Percentiles rank a stretch among this genome's conserved stretches.
phyloP scores from a whole-genome alignment of 495 filamentous ascomycete species.

The Xylaria cubensis region DNA sequence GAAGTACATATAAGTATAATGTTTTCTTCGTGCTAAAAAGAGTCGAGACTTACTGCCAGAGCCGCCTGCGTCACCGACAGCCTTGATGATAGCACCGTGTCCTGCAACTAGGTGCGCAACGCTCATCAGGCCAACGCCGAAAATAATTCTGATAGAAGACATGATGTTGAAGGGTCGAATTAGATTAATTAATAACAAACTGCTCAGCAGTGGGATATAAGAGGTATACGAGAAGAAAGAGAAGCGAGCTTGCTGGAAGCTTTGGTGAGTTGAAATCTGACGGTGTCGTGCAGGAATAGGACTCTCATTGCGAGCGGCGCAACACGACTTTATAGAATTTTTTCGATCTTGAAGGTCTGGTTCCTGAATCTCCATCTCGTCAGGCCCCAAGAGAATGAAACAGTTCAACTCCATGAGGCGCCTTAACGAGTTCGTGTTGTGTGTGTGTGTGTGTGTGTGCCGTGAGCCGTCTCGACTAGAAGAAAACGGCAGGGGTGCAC shows the following conservation, averaged over 20 bases:
- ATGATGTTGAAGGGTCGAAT: slow-evolving; percentile 32
- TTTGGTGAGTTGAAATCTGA: slow-evolving; percentile 22
- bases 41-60: slow-evolving; percentile 43
- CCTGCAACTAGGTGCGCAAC: slow-evolving; percentile 48
- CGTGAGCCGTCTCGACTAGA: background rate
- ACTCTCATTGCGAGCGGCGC: slow-evolving; percentile 24
- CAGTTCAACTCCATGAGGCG: background rate
- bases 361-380: background rate
- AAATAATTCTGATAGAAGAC: slow-evolving; percentile 41
- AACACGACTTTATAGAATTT: slow-evolving; percentile 34
- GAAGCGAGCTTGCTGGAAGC: slow-evolving; percentile 30
- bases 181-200: slow-evolving; percentile 28
- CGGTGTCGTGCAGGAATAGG: background rate
- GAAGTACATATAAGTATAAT: background rate
- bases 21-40: background rate
- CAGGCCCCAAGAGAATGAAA: background rate
- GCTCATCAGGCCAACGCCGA: slow-evolving; percentile 42
- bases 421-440: background rate
- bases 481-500: slow-evolving; percentile 6
- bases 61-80: slow-evolving; percentile 57
- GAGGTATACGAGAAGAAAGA: slow-evolving; percentile 11
- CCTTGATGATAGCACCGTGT: slow-evolving; percentile 57
- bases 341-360: background rate
- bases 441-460: background rate
- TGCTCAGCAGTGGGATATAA: slow-evolving; percentile 43